Percentiles rank a stretch among this genome's conserved stretches.
Conservation (phyloP, 2,329 filamentous ascomycete species). For the Colletotrichum coccodes region DNA sequence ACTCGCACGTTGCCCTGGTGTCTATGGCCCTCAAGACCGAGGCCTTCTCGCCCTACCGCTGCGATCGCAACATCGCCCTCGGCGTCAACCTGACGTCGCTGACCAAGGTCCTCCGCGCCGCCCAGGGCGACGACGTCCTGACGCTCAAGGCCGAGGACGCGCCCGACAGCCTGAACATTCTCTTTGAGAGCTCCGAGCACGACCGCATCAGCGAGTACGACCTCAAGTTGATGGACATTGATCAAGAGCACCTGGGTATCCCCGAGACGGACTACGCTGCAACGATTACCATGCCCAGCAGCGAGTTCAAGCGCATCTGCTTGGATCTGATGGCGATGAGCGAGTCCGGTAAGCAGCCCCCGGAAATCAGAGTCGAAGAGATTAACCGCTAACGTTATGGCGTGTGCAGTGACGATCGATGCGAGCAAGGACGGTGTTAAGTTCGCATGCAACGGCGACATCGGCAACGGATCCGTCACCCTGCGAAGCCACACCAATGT, state of each 20-base stretch:
- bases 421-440: constrained; percentile 97
- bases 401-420: constrained; percentile 85
- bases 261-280: constrained; percentile 98
- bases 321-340: constrained; percentile 91
- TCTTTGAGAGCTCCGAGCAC: constrained; percentile 89
- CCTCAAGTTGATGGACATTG: constrained; percentile 99
- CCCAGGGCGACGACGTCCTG: constrained; percentile 92
- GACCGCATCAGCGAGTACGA: constrained; percentile 99
- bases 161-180: constrained; percentile 93
- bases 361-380: background rate
- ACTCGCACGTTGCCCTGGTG: constrained; percentile 98
- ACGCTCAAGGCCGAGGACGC: constrained; percentile 98
- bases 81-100: constrained; percentile 97
- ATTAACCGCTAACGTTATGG: constrained; percentile 31
- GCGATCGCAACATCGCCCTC: constrained; percentile 98
- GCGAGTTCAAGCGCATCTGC: constrained; percentile 95
- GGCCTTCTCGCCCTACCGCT: constrained; percentile 93
- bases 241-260: constrained; percentile 98
- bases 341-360: constrained; percentile 82
- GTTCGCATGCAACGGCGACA: constrained; percentile 93
- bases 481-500: constrained; percentile 89
- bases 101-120: constrained; percentile 95
- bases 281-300: constrained; percentile 86
- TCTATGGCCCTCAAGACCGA: constrained; percentile 99
- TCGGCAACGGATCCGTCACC: constrained; percentile 93